Evolutionary conservation across 345 rosid genomes (phyloP).

Genomic region (Eucalyptus virginea): DNA sequence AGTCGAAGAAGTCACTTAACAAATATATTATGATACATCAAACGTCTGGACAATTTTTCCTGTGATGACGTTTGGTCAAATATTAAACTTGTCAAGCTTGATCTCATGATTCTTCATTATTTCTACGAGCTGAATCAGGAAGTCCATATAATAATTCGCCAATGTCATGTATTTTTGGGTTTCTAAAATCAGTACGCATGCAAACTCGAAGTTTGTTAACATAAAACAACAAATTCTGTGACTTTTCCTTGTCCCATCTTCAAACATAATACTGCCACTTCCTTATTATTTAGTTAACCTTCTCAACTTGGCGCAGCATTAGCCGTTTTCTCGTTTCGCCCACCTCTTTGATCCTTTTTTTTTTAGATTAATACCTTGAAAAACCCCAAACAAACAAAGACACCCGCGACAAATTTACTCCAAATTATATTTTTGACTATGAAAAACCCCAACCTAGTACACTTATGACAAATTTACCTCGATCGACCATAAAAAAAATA

Average conservation of each 20-base stretch:
- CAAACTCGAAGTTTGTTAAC: neutral
- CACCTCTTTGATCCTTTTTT: too few relatives aligned
- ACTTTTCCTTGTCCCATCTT: neutral
- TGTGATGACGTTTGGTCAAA: neutral
- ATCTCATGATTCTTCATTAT: neutral
- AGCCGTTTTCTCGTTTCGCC: too few relatives aligned
- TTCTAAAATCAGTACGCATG: neutral
- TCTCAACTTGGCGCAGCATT: neutral
- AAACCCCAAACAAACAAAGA: too few relatives aligned
- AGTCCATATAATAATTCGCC: neutral
- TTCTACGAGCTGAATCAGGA: neutral
- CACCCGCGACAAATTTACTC: too few relatives aligned
- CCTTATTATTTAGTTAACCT: neutral
- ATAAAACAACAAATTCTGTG: neutral
- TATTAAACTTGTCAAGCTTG: neutral
- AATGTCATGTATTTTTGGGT: neutral
- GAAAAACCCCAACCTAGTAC: too few relatives aligned
- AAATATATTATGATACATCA: neutral
- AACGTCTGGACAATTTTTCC: neutral
- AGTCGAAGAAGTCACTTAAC: neutral
- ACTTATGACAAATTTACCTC: too few relatives aligned
- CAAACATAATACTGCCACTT: neutral
- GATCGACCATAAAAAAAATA: too few relatives aligned
- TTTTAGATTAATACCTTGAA: too few relatives aligned
- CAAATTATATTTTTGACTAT: too few relatives aligned